Percentiles rank a stretch among this genome's conserved stretches.
Evolutionary conservation across 2,329 filamentous ascomycete genomes (phyloP).

Genomic region (Apiospora rasikravindrae): DNA sequence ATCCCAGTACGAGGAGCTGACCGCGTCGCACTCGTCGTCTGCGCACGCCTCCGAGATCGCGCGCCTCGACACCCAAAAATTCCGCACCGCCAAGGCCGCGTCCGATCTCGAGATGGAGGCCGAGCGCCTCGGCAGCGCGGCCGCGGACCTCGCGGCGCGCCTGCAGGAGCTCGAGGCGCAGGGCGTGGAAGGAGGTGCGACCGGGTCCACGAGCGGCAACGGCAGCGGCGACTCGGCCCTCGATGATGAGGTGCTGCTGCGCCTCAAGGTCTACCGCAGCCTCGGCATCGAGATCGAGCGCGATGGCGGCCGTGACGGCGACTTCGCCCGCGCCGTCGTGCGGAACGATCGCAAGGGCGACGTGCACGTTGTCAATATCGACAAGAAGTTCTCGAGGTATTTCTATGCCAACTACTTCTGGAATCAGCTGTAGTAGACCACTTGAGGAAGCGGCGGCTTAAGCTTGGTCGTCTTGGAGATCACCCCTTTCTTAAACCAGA

Average conservation of each 20-base stretch:
- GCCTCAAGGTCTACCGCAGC: slow-evolving; percentile 88
- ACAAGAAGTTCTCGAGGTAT: slow-evolving; percentile 87
- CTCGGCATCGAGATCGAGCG: slow-evolving; percentile 87
- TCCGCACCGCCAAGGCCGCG: slow-evolving; percentile 89
- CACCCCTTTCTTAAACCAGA: background rate
- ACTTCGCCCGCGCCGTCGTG: slow-evolving; percentile 85
- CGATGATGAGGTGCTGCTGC: slow-evolving; percentile 71
- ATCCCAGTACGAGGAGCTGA: slow-evolving; percentile 77
- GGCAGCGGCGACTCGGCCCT: slow-evolving; percentile 50
- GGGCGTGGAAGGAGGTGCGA: slow-evolving; percentile 73
- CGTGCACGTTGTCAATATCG: slow-evolving; percentile 92
- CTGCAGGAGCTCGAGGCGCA: slow-evolving; percentile 86
- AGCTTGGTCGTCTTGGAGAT: background rate
- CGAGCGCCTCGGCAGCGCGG: slow-evolving; percentile 83
- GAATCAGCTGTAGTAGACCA: slow-evolving; percentile 75
- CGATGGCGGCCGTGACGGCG: slow-evolving; percentile 66
- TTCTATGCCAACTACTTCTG: slow-evolving; percentile 98
- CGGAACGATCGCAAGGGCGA: slow-evolving; percentile 86
- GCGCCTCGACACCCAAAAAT: slow-evolving; percentile 89
- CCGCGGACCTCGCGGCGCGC: slow-evolving; percentile 74
- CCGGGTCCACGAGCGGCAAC: slow-evolving; percentile 26
- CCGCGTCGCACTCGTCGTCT: slow-evolving; percentile 74
- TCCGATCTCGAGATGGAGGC: slow-evolving; percentile 91
- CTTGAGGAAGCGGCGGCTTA: background rate
- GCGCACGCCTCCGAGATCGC: slow-evolving; percentile 85